These are phyloP conservation scores for Mariannaea elegans DNA, from an alignment of 2,329 filamentous ascomycete species.

Conservation along the genomic window DNA sequence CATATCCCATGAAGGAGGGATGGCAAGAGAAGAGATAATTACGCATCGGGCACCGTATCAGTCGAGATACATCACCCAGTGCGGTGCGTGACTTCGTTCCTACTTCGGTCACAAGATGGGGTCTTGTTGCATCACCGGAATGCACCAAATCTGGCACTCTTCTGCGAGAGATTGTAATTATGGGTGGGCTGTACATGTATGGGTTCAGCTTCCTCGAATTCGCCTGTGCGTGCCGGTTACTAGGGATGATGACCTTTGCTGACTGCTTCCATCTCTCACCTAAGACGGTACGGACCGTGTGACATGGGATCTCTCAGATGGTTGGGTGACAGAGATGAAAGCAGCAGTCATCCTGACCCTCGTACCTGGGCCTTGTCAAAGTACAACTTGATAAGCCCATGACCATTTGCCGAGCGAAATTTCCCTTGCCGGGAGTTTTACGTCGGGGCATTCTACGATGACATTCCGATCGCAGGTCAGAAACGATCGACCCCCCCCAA, in stretches of 20 bases:
- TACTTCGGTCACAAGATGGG: conserved; percentile 17
- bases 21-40: conserved; percentile 1
- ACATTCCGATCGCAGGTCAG: neutral
- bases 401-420: conserved; percentile 1
- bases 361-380: neutral
- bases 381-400: neutral
- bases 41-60: conserved; percentile 3
- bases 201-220: no score
- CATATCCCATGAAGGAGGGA: neutral
- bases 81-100: conserved; percentile 17
- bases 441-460: neutral
- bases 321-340: neutral
- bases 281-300: conserved; percentile 35
- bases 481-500: conserved; percentile 1
- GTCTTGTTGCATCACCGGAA: conserved; percentile 15
- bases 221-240: conserved; percentile 1
- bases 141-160: conserved; percentile 4
- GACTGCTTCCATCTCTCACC: neutral
- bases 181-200: conserved; percentile 1
- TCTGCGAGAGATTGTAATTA: neutral
- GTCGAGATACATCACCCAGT: conserved; percentile 7
- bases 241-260: no score
- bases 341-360: neutral
- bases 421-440: neutral
- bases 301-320: conserved; percentile 22